A percentile compares a stretch with the other conserved stretches of the same genome.
phyloP scores from a whole-genome alignment of 805 yeast species.

The Wickerhamiella nectarea region DNA sequence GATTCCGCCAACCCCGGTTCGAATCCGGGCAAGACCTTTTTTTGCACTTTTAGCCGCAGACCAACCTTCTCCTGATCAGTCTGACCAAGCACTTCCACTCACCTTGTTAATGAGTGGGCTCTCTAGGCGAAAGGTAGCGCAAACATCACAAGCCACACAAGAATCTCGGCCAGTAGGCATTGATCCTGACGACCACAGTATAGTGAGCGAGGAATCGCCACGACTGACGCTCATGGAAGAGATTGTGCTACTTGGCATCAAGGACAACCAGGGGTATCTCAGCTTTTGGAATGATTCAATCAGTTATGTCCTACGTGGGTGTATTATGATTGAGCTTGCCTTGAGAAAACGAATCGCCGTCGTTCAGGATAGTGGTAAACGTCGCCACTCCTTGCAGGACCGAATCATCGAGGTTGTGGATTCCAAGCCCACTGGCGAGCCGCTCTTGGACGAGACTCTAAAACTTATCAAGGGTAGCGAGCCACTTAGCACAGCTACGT shows the following conservation, averaged over 20 bases:
- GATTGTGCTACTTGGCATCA: constrained; percentile 80
- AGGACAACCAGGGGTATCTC: constrained; percentile 89
- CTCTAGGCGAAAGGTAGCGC: neutral
- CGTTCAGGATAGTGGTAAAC: constrained; percentile 83
- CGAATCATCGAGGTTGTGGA: constrained; percentile 79
- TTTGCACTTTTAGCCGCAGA: neutral
- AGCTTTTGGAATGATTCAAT: constrained; percentile 98
- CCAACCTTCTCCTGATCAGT: too few species aligned
- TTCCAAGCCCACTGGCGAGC: constrained; percentile 84
- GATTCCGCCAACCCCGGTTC: constrained; percentile 30
- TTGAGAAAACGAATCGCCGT: constrained; percentile 78
- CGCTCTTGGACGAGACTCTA: constrained; percentile 81
- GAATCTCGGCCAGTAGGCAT: constrained; percentile 27
- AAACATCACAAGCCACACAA: neutral
- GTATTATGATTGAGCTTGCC: constrained; percentile 83
- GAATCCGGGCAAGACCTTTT: constrained; percentile 19
- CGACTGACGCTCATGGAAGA: constrained; percentile 90
- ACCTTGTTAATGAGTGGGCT: neutral
- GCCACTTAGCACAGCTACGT: constrained; percentile 63
- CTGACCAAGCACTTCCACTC: too few species aligned
- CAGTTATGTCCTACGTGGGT: constrained; percentile 89
- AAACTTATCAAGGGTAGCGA: constrained; percentile 79
- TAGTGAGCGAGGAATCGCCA: constrained; percentile 41
- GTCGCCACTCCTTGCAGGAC: constrained; percentile 77
- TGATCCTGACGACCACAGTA: constrained; percentile 53